A percentile compares a stretch with the other conserved stretches of the same genome.
Evolutionary conservation across 768 basidiomycete genomes (phyloP).

Genomic region (Serendipita sp.): DNA sequence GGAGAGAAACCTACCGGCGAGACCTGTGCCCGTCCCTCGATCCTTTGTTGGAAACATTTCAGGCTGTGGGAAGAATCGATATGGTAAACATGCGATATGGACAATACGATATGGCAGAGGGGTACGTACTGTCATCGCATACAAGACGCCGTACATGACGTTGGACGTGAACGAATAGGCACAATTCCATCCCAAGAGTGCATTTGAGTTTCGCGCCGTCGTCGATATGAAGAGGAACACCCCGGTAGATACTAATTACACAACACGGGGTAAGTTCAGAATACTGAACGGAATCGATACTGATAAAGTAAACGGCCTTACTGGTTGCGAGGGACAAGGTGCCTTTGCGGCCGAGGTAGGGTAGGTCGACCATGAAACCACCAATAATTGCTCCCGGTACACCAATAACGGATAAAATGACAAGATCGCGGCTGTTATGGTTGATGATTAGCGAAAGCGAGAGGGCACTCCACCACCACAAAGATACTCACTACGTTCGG

Average conservation of each 20-base stretch:
- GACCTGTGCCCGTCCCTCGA: slow-evolving; percentile 39
- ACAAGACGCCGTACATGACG: slow-evolving; percentile 37
- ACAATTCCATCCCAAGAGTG: slow-evolving; percentile 42
- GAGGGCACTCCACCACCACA: slow-evolving; percentile 4
- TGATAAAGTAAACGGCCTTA: slow-evolving; percentile 12
- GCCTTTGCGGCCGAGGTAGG: slow-evolving; percentile 34
- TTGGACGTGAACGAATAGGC: slow-evolving; percentile 40
- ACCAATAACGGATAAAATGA: slow-evolving; percentile 40
- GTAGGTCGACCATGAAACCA: slow-evolving; percentile 36
- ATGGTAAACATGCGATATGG: not conserved
- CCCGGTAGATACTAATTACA: slow-evolving; percentile 29
- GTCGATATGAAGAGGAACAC: slow-evolving; percentile 42
- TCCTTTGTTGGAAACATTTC: slow-evolving; percentile 38
- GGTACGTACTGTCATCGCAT: slow-evolving; percentile 22
- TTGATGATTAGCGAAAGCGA: slow-evolving; percentile 11
- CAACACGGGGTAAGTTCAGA: not conserved
- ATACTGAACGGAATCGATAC: slow-evolving; percentile 8
- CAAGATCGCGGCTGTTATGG: slow-evolving; percentile 21
- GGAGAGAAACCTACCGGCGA: slow-evolving; percentile 12
- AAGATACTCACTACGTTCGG: slow-evolving; percentile 53
- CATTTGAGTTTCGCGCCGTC: slow-evolving; percentile 34
- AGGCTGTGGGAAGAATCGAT: slow-evolving; percentile 16
- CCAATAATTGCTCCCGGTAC: slow-evolving; percentile 41
- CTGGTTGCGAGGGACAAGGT: slow-evolving; percentile 35
- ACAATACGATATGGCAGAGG: not conserved